Base-by-base conservation (phyloP, 208 protist species). In the Crithidia brevicula region DNA sequence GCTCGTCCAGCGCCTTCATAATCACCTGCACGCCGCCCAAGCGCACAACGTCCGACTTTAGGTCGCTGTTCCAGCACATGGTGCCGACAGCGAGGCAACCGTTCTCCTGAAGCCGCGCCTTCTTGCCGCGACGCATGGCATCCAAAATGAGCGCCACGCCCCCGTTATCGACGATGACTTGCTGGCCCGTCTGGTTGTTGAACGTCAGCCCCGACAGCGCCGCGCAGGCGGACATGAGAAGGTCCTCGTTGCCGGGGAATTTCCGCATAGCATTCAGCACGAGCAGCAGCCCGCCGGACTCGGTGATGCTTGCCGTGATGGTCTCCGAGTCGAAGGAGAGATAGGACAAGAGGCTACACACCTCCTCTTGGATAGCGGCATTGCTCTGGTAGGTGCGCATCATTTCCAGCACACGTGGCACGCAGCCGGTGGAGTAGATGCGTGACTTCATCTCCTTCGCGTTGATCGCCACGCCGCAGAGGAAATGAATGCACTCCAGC, bases 41-140 rank as follows among this genome's bases (percentile, higher is more conserved):
- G 0, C 82, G 82, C 60, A 96, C 88, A 4, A 97, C 88, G 30
- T 96, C 93, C 10, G 88, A 82, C 74, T 97, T 97, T 25, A 96
- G 78, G 50, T 96, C 89, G 67, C 74, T 88, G 74, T 95, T 96
- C 91, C 93, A 97, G 77, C 90, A 95, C 88, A 97, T 94, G 45
- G 93, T 96, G 52, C 93, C 93, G 51, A 97, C 86, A 1, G 85
- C 88, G 22, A 97, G 74, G 77, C 90, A 96, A 15, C 85, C 86
- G 63, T 94, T 95, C 54, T 97, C 90, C 60, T 95, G 86, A 49
- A 97, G 65, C 22, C 88, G 81, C 18, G 92, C 75, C 59, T 89
- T 91, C 71, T 81, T 91, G 42, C 86, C 88, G 8, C 58, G 49
- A 11, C 85, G 74, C 93, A 97, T 96, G 31, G 86, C 85, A 52